Base-by-base conservation (phyloP, 148 eudicot genomes). In the Cornus suecica region DNA sequence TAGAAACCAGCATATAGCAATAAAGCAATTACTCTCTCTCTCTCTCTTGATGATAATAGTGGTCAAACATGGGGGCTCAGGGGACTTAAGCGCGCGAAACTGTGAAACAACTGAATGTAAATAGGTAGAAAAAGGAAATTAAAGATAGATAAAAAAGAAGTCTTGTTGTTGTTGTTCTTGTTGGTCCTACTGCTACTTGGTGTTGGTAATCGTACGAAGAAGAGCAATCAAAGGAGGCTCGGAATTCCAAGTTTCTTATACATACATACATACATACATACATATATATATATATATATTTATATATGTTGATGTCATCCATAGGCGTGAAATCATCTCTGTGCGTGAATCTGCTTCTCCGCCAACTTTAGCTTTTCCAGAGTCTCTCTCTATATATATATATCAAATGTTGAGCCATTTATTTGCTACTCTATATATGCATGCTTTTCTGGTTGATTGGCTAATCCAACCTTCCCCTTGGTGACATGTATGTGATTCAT, bases 11-110 rank as follows among this genome's bases (percentile, higher is more conserved):
- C 41, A 37, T 27, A 26, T 65, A 48, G 54, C 31, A 62, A 22
- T 63, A 74, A 64, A 74, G 77, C 77, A 62, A 65, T 51, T 76
- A 74, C 76, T 28, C 72, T 66, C 65, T 58, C 62, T 58, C 62
- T 58, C 62, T 58, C 62, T 58, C 62, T 18, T 58, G 0, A 22
- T 58, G 24, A 58, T 58, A n/a, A 20, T 58, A 37, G 42, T n/a
- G 24, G 62, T 58, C 62, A 58, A 58, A 20, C 4, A 20, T 58
- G 62, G 62, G 62, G 62, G n/a, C n/a, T 58, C 62, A 58, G 62
- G 18, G 62, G 62, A 58, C 25, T 18, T 58, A n/a, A n/a, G 62
- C n/a, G n/a, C n/a, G n/a, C n/a, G n/a, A n/a, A n/a, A n/a, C n/a
- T n/a, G n/a, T n/a, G n/a, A n/a, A n/a, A n/a, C n/a, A n/a, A n/a